Conservation (phyloP, 441 rosid species). For the Metrosideros polymorpha region DNA sequence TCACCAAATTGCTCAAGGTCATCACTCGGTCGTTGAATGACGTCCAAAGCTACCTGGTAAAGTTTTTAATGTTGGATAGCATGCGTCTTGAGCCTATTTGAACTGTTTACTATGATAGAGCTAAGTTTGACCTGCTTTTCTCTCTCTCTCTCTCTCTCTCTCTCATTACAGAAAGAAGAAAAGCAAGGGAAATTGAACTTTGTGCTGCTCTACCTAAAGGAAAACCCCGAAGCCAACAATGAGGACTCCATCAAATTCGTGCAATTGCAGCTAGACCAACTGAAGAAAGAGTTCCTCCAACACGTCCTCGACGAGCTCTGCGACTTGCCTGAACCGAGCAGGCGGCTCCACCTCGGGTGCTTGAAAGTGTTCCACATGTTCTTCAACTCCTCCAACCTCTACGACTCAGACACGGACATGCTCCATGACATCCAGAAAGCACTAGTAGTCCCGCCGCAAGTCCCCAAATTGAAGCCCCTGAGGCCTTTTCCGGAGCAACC, state of each 20-base stretch:
- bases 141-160: too few species aligned
- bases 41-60: slow-evolving; percentile 47
- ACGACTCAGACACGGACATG: slow-evolving; percentile 32
- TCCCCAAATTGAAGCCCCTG: background rate
- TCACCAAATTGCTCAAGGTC: slow-evolving; percentile 43
- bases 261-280: slow-evolving; percentile 18
- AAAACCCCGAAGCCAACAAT: slow-evolving; percentile 21
- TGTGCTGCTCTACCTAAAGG: slow-evolving; percentile 32
- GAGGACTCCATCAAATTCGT: slow-evolving; percentile 33
- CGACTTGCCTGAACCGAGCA: slow-evolving; percentile 26
- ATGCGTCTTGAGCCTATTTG: background rate
- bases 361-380: slow-evolving; percentile 53
- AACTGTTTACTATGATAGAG: background rate
- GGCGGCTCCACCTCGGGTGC: slow-evolving; percentile 31
- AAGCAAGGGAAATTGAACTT: slow-evolving; percentile 48
- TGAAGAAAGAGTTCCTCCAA: slow-evolving; percentile 30
- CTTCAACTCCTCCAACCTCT: slow-evolving; percentile 39
- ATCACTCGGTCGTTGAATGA: slow-evolving; percentile 50
- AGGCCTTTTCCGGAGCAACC: background rate
- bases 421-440: slow-evolving; percentile 48
- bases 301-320: slow-evolving; percentile 26
- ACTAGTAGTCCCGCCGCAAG: slow-evolving; percentile 28
- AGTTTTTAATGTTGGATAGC: background rate
- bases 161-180: slow-evolving; percentile 33
- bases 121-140: too few species aligned